Conservation (phyloP, 352 stramenopile species). For the Globisporangium orthogonon region DNA sequence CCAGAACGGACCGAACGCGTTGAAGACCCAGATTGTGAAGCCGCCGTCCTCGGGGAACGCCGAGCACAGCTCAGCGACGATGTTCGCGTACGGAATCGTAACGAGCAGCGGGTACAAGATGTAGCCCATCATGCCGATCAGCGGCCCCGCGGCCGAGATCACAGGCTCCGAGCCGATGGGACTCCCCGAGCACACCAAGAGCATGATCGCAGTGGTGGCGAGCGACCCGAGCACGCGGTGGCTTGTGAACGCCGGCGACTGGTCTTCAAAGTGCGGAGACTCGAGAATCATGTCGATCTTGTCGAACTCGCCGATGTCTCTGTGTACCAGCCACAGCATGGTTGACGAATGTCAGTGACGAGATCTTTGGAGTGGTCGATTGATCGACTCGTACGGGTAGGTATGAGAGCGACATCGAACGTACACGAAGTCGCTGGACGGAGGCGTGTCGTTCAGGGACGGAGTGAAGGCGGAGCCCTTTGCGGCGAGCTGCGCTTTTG, state of each 20-base stretch:
- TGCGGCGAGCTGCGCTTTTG: background rate
- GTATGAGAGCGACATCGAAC: background rate
- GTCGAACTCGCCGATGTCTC: slow-evolving; percentile 16
- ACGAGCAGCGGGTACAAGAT: slow-evolving; percentile 82
- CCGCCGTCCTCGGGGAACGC: slow-evolving; percentile 80
- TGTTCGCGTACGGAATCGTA: slow-evolving; percentile 81
- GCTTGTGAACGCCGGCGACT: background rate
- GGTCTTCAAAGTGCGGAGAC: slow-evolving; percentile 4
- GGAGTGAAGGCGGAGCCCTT: slow-evolving; percentile 7
- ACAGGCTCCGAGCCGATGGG: slow-evolving; percentile 47
- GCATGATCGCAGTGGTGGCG: slow-evolving; percentile 23
- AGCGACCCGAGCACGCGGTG: slow-evolving; percentile 7
- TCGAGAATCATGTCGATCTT: slow-evolving; percentile 21
- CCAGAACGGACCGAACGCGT: slow-evolving; percentile 86
- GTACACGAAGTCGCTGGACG: slow-evolving; percentile 10
- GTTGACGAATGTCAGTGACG: background rate
- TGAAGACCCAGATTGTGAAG: slow-evolving; percentile 85
- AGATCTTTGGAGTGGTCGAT: background rate
- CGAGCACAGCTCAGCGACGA: slow-evolving; percentile 88
- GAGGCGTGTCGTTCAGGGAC: slow-evolving; percentile 8
- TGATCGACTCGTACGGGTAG: background rate
- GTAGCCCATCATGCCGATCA: slow-evolving; percentile 36
- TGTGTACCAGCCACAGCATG: background rate
- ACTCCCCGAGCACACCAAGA: slow-evolving; percentile 36
- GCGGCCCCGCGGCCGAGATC: slow-evolving; percentile 42